These are phyloP conservation scores for Malassezia psittaci DNA, from an alignment of 1,284 basidiomycete species.

Conservation along the genomic window DNA sequence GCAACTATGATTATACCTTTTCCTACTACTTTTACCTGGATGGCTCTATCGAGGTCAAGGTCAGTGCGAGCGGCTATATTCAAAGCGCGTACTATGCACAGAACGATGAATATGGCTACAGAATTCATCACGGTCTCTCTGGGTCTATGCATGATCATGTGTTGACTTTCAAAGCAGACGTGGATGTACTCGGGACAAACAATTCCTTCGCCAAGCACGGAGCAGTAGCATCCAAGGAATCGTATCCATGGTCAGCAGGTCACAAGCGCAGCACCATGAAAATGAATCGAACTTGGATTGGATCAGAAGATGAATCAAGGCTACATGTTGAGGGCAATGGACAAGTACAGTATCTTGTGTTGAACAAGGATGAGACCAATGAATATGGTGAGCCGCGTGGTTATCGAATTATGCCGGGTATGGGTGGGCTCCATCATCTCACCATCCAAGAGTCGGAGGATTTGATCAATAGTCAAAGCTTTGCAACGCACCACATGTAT, in stretches of 20 bases:
- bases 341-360: constrained; percentile 55
- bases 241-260: constrained; percentile 39
- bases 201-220: constrained; percentile 56
- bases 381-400: constrained; percentile 45
- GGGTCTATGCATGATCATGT: constrained; percentile 63
- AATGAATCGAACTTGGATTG: neutral
- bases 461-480: constrained; percentile 32
- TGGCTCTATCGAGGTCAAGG: constrained; percentile 57
- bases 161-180: constrained; percentile 57
- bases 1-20: constrained; percentile 52
- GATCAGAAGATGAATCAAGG: constrained; percentile 53
- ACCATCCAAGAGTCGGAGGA: constrained; percentile 42
- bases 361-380: constrained; percentile 56
- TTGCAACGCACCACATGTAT: constrained; percentile 36
- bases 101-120: constrained; percentile 53
- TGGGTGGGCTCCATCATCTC: constrained; percentile 27
- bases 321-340: constrained; percentile 49
- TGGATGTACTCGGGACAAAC: constrained; percentile 56
- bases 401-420: constrained; percentile 41
- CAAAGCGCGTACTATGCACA: constrained; percentile 57
- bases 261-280: constrained; percentile 5
- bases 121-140: constrained; percentile 55
- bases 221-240: constrained; percentile 25
- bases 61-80: constrained; percentile 61
- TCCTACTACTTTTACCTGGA: constrained; percentile 61